Evolutionary conservation across 2,329 filamentous ascomycete genomes (phyloP).

Genomic region (Aspergillus texensis): DNA sequence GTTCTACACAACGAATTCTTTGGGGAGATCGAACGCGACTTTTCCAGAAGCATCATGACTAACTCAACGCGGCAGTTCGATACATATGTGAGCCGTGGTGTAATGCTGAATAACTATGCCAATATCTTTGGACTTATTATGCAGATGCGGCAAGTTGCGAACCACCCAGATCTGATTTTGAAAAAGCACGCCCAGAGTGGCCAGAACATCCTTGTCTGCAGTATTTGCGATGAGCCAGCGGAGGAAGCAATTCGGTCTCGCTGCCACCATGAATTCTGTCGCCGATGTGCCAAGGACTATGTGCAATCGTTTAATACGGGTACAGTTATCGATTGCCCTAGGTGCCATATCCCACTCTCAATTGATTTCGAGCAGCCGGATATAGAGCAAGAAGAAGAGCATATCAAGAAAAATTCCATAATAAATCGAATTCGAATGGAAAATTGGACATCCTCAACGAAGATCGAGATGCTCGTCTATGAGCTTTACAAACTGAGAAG

Average conservation of each 20-base stretch:
- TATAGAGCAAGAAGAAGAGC: conserved; percentile 84
- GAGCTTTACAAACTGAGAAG: conserved; percentile 90
- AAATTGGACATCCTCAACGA: conserved; percentile 96
- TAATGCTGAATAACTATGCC: conserved; percentile 91
- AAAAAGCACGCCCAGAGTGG: conserved; percentile 85
- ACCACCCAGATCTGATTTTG: conserved; percentile 90
- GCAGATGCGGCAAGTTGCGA: conserved; percentile 98
- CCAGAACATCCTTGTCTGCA: conserved; percentile 87
- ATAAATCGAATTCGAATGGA: conserved; percentile 99
- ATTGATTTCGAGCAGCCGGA: conserved; percentile 96
- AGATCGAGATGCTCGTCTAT: conserved; percentile 95
- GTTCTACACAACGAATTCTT: conserved; percentile 94
- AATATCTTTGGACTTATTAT: conserved; percentile 99
- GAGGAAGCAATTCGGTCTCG: conserved; percentile 91
- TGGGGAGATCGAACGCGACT: conserved; percentile 92
- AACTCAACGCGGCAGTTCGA: conserved; percentile 87
- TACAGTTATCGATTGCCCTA: conserved; percentile 69
- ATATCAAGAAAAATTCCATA: conserved; percentile 93
- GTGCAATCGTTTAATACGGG: conserved; percentile 72
- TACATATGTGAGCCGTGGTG: conserved; percentile 69
- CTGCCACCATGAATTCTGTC: conserved; percentile 92
- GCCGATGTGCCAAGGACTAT: conserved; percentile 77
- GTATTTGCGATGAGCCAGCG: conserved; percentile 93
- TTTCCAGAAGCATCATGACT: conserved; percentile 93
- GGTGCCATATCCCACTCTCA: conserved; percentile 83